These are phyloP conservation scores for Stephania yunnanensis DNA, from an alignment of 164 flowering plant species.

Conservation along the genomic window DNA sequence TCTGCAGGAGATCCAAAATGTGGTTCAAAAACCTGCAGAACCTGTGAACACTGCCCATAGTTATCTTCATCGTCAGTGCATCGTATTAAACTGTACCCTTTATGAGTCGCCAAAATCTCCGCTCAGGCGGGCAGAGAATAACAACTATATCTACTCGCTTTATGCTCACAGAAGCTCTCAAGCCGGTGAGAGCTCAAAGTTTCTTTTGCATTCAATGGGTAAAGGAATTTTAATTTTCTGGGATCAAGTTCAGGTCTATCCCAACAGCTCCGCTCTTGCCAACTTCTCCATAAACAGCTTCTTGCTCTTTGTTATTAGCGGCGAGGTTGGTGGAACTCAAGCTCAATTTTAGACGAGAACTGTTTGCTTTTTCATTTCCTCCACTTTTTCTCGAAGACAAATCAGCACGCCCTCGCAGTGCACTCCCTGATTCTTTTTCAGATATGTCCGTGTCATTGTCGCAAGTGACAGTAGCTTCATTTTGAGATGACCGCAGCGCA, in stretches of 20 bases:
- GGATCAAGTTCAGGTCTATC: conserved; percentile 1
- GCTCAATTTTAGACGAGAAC: not conserved
- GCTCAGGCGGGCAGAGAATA: not conserved
- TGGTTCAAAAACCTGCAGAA: not conserved
- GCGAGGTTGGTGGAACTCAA: not conserved
- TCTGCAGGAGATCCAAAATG: not conserved
- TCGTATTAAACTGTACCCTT: not conserved
- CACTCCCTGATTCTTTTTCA: not conserved
- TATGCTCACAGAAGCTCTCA: not conserved
- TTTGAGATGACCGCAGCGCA: not conserved
- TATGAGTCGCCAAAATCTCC: not conserved
- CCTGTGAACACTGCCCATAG: not conserved
- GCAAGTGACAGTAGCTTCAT: not conserved
- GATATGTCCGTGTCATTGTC: not conserved
- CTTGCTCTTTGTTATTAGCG: not conserved
- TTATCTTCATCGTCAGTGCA: not conserved
- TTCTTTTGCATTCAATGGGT: not conserved
- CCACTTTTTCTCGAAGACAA: not conserved
- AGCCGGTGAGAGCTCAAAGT: too few species aligned
- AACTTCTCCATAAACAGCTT: not conserved
- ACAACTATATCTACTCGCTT: not conserved
- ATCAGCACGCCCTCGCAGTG: not conserved
- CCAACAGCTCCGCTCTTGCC: not conserved
- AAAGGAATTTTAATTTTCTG: not conserved
- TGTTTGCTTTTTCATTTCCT: not conserved